Evolutionary conservation across 2,329 filamentous ascomycete genomes (phyloP).

Genomic region (Xylariales sp.): DNA sequence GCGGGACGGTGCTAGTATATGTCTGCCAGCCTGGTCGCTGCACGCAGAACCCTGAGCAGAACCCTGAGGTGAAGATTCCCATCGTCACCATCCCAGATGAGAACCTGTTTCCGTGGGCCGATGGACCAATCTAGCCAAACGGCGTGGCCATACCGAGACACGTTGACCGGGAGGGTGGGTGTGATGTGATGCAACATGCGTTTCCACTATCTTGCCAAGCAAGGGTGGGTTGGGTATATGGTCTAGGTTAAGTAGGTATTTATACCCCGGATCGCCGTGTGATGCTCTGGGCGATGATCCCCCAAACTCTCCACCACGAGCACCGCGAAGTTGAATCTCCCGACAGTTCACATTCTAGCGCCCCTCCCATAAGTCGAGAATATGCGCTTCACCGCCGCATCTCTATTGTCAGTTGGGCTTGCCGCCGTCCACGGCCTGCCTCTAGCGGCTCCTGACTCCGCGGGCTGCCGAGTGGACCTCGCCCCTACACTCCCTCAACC

Average conservation of each 20-base stretch:
- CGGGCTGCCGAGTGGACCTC: constrained; percentile 29
- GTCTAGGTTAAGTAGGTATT: constrained; percentile 9
- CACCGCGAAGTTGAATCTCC: constrained; percentile 7
- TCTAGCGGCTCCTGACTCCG: background rate
- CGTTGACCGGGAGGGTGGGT: background rate
- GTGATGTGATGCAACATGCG: background rate
- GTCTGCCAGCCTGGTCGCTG: constrained; percentile 6
- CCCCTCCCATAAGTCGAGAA: background rate
- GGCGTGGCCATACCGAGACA: constrained; percentile 3
- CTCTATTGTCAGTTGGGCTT: constrained; percentile 26
- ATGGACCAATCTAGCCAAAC: constrained; percentile 13
- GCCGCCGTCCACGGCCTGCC: constrained; percentile 27
- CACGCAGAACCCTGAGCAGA: background rate
- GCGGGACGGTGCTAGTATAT: no score
- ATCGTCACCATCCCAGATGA: constrained; percentile 14
- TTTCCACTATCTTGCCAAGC: background rate
- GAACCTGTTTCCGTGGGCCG: constrained; percentile 13
- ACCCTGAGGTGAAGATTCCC: background rate
- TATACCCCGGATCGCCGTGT: constrained; percentile 19
- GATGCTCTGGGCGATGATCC: background rate
- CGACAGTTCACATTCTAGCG: background rate
- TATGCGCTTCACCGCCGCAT: constrained; percentile 28
- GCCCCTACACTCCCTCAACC: constrained; percentile 23
- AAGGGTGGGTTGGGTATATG: constrained; percentile 9
- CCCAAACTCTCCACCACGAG: constrained; percentile 1